Conservation (phyloP, 2,329 filamentous ascomycete genomes). For the Emergomyces orientalis region DNA sequence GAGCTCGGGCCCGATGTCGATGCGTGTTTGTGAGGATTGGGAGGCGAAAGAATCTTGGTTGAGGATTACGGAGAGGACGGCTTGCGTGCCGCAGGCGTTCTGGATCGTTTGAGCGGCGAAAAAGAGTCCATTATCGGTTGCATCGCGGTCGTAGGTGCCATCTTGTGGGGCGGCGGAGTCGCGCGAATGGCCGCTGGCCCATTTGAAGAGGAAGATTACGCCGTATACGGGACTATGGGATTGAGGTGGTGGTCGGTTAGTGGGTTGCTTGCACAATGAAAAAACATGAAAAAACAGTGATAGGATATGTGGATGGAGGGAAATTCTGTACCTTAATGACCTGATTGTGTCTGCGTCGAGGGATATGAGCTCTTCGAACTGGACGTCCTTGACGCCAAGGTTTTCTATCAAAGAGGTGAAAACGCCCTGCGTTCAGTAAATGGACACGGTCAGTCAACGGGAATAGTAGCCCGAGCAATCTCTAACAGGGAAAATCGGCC, state of each 20-base stretch:
- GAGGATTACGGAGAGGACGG: constrained; percentile 79
- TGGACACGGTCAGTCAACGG: constrained; percentile 7
- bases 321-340: constrained; percentile 31
- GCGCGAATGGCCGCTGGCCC: constrained; percentile 50
- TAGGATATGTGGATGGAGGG: not conserved
- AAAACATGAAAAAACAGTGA: not conserved
- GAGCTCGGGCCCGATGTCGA: constrained; percentile 64
- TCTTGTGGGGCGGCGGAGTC: constrained; percentile 62
- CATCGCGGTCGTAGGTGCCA: constrained; percentile 68
- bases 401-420: constrained; percentile 93
- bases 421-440: constrained; percentile 55
- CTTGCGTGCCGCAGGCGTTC: constrained; percentile 96
- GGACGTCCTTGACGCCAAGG: constrained; percentile 84
- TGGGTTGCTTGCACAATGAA: not conserved
- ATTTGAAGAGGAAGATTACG: constrained; percentile 99
- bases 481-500: not conserved
- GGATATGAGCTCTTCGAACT: constrained; percentile 92
- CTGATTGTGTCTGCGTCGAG: constrained; percentile 60
- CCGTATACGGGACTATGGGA: constrained; percentile 65
- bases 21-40: constrained; percentile 21
- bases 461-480: not conserved
- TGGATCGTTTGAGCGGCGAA: constrained; percentile 97
- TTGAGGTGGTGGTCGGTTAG: constrained; percentile 8
- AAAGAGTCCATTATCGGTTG: constrained; percentile 64
- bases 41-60: constrained; percentile 54